A percentile compares a stretch with the other conserved stretches of the same genome.
phyloP scores from a whole-genome alignment of 148 eudicot genomes.

The Drosera capensis region DNA sequence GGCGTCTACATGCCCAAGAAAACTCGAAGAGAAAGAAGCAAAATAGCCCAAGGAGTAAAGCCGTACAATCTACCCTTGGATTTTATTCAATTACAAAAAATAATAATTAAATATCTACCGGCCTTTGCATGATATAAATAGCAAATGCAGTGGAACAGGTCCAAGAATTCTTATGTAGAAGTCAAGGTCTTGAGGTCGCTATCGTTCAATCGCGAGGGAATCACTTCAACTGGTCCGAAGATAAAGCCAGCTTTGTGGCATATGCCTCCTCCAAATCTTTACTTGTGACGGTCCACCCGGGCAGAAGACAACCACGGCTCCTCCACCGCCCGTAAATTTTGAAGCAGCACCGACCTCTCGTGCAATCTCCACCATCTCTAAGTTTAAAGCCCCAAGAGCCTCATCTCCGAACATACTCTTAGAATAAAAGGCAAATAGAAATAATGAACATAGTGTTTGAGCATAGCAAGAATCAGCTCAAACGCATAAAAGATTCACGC shows the following conservation, averaged over 20 bases:
- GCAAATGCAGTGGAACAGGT: no score
- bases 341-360: slow-evolving; percentile 80
- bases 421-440: no score
- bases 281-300: slow-evolving; percentile 56
- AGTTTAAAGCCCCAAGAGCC: slow-evolving; percentile 58
- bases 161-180: slow-evolving; percentile 4
- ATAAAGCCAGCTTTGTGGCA: slow-evolving; percentile 56
- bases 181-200: slow-evolving; percentile 34
- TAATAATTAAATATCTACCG: no score
- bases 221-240: slow-evolving; percentile 46
- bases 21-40: no score
- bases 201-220: slow-evolving; percentile 39
- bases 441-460: no score
- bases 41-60: no score
- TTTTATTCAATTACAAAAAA: no score
- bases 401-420: slow-evolving; percentile 97
- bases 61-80: no score
- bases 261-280: slow-evolving; percentile 41
- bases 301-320: slow-evolving; percentile 81
- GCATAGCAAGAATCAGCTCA: no score
- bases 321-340: slow-evolving; percentile 91
- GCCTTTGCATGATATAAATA: no score
- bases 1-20: no score
- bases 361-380: slow-evolving; percentile 79
- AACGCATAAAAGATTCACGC: no score